Conservation (phyloP, 129 eudicot species). For the Rutidosis leptorrhynchoides region DNA sequence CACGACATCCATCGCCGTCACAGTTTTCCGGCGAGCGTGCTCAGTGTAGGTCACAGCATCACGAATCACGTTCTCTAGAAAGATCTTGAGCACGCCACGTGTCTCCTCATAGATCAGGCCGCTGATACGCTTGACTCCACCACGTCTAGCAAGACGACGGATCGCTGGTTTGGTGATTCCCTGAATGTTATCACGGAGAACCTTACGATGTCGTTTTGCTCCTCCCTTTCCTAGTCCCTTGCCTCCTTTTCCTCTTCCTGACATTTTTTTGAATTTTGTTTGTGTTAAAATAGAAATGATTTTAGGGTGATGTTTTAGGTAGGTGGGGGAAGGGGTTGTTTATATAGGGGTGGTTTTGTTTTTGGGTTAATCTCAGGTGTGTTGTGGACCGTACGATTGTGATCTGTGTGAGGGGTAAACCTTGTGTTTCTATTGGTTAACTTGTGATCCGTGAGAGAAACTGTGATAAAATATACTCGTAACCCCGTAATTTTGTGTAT, state of each 20-base stretch:
- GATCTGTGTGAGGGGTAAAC: not conserved
- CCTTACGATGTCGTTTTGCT: slow-evolving; percentile 37
- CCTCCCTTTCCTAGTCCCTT: slow-evolving; percentile 39
- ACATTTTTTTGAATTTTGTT: slow-evolving; percentile 1
- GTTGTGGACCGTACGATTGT: not conserved
- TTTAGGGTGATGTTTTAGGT: not conserved
- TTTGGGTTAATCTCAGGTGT: not conserved
- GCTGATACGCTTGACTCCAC: slow-evolving; percentile 40
- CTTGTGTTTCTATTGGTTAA: not conserved
- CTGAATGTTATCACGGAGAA: slow-evolving; percentile 40
- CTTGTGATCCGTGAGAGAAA: not conserved
- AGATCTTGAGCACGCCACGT: slow-evolving; percentile 36
- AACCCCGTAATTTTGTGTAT: too few species aligned
- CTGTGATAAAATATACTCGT: too few species aligned
- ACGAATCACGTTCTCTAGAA: slow-evolving; percentile 31
- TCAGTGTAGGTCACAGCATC: slow-evolving; percentile 39
- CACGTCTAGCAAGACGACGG: slow-evolving; percentile 40
- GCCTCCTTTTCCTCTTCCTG: slow-evolving; percentile 45
- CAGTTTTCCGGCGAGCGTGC: slow-evolving; percentile 40
- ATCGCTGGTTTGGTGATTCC: slow-evolving; percentile 43
- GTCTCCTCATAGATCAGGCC: slow-evolving; percentile 35
- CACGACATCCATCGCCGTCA: slow-evolving; percentile 40
- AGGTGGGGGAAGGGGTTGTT: not conserved
- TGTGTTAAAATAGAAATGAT: not conserved
- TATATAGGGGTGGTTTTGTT: not conserved